Conservation (phyloP, 2,329 filamentous ascomycete species). For the Beauveria caledonica region DNA sequence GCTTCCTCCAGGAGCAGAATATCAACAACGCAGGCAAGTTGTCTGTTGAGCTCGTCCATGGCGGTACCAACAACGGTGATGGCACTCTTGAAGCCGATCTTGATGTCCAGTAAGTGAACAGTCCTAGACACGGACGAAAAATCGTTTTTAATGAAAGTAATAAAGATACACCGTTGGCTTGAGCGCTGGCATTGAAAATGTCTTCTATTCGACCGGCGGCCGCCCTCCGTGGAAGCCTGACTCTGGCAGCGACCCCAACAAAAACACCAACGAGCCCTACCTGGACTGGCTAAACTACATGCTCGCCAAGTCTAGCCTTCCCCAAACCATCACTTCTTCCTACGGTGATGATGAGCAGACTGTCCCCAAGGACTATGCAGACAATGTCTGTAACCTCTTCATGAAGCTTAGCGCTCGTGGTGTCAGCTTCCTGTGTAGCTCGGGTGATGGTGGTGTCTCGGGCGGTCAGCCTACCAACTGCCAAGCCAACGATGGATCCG, state of each 20-base stretch:
- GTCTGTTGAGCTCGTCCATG: conserved; percentile 5
- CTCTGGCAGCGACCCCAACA: conserved; percentile 4
- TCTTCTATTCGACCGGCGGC: conserved; percentile 9
- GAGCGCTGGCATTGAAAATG: conserved; percentile 4
- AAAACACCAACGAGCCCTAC: conserved; percentile 11
- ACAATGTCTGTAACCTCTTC: conserved; percentile 10
- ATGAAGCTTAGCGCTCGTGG: conserved; percentile 11
- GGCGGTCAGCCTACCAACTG: neutral
- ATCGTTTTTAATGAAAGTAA: neutral
- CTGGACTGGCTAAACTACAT: conserved; percentile 11
- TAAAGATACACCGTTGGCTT: conserved; percentile 2
- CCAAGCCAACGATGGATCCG: conserved; percentile 12
- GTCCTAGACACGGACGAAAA: neutral
- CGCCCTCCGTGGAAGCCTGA: conserved; percentile 1
- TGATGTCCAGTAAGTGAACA: neutral
- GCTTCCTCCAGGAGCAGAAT: neutral
- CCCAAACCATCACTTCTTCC: conserved; percentile 9
- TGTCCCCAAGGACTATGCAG: conserved; percentile 6
- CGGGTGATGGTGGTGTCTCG: conserved; percentile 7
- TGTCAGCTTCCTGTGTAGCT: conserved; percentile 8
- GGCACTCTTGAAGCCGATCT: conserved; percentile 8
- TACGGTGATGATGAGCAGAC: conserved; percentile 9
- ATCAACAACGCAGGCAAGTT: neutral
- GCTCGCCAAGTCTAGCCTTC: neutral
- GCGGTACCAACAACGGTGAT: neutral